A percentile compares a stretch with the other conserved stretches of the same genome.
Conservation (phyloP, 805 yeast genomes). For the Monosporozyma aerobia region DNA sequence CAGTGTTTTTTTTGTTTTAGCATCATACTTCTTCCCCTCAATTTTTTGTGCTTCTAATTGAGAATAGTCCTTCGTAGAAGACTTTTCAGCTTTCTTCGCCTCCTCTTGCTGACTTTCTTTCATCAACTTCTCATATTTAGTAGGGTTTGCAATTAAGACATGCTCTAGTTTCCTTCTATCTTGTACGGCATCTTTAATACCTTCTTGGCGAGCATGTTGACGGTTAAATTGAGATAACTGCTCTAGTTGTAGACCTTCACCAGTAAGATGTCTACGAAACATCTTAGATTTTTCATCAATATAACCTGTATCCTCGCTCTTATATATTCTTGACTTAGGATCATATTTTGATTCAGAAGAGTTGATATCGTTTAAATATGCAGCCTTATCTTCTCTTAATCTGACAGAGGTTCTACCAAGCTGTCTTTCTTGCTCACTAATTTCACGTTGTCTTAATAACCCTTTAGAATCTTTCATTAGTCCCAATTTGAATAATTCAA, state of each 20-base stretch:
- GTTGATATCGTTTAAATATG: constrained; percentile 46
- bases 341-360: constrained; percentile 40
- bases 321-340: constrained; percentile 41
- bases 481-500: constrained; percentile 36
- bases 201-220: constrained; percentile 30
- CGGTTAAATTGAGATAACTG: constrained; percentile 43
- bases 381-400: constrained; percentile 69
- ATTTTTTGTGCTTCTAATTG: constrained; percentile 12
- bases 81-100: not conserved
- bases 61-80: not conserved
- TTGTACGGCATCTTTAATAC: constrained; percentile 21
- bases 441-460: constrained; percentile 2
- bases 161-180: constrained; percentile 21
- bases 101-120: constrained; percentile 4
- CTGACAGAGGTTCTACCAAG: constrained; percentile 35
- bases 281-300: constrained; percentile 34
- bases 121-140: constrained; percentile 24
- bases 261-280: constrained; percentile 46
- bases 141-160: constrained; percentile 30
- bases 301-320: constrained; percentile 28
- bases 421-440: constrained; percentile 8
- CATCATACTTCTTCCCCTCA: constrained; percentile 18
- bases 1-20: constrained; percentile 11
- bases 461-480: constrained; percentile 19
- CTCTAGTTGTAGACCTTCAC: constrained; percentile 48